Conservation (phyloP, 2,329 filamentous ascomycete species). For the Zymoseptoria tritici region DNA sequence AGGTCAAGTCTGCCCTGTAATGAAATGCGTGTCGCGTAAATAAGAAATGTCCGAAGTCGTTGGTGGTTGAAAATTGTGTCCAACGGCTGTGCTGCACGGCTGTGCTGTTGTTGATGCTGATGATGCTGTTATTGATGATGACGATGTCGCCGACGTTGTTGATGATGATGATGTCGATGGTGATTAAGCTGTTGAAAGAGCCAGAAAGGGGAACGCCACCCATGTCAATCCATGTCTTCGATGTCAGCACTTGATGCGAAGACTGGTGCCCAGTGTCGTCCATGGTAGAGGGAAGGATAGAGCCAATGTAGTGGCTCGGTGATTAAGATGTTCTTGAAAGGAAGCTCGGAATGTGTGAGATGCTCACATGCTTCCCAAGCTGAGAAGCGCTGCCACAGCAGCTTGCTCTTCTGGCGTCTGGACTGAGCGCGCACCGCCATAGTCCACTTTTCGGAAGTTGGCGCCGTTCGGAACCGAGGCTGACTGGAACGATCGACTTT, state of each 20-base stretch:
- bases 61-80: background rate
- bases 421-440: constrained; percentile 8
- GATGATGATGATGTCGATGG: constrained; percentile 12
- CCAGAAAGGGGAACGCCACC: constrained; percentile 22
- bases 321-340: constrained; percentile 3
- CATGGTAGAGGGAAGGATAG: constrained; percentile 2
- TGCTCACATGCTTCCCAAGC: constrained; percentile 60
- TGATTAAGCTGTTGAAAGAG: constrained; percentile 9
- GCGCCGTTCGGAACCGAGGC: constrained; percentile 18
- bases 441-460: background rate
- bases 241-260: constrained; percentile 32
- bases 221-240: constrained; percentile 33
- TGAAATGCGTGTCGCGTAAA: background rate
- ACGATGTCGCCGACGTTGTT: background rate
- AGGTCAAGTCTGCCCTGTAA: background rate
- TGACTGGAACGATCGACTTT: constrained; percentile 11
- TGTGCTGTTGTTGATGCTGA: background rate
- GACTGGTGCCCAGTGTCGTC: constrained; percentile 31
- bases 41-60: background rate
- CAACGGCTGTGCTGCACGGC: background rate
- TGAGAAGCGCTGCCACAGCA: constrained; percentile 71
- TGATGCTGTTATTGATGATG: constrained; percentile 8
- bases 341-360: constrained; percentile 1
- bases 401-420: constrained; percentile 66
- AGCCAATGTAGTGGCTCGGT: constrained; percentile 14